Percentiles rank a stretch among this genome's conserved stretches.
phyloP scores from a whole-genome alignment of 169 alveolate species.

The Plasmodium adleri region DNA sequence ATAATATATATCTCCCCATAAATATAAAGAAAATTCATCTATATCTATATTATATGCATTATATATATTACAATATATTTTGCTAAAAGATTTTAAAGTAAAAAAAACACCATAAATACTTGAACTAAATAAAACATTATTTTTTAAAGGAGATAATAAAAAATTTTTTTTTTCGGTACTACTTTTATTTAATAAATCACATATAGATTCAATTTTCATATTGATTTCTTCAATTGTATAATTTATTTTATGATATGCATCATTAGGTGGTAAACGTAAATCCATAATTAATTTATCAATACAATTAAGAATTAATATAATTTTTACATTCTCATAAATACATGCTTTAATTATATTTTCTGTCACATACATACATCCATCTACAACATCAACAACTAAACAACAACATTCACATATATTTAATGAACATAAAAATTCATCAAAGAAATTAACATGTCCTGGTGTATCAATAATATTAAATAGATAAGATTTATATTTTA shows the following conservation, averaged over 20 bases:
- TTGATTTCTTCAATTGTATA: conserved; percentile 83
- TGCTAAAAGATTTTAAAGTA: conserved; percentile 94
- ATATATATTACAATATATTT: conserved; percentile 85
- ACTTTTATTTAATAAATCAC: conserved; percentile 64
- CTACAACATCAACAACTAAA: conserved; percentile 95
- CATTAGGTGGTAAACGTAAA: conserved; percentile 98
- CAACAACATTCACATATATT: conserved; percentile 98
- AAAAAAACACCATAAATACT: conserved; percentile 94
- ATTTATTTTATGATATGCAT: conserved; percentile 97
- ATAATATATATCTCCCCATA: conserved; percentile 94
- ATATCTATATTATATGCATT: conserved; percentile 81
- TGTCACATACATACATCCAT: conserved; percentile 95
- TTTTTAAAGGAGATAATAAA: conserved; percentile 92
- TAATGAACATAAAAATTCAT: conserved; percentile 96
- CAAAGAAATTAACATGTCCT: conserved; percentile 98
- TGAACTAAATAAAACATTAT: conserved; percentile 97
- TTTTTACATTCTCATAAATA: conserved; percentile 83
- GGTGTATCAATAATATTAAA: conserved; percentile 96
- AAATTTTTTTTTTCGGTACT: conserved; percentile 31
- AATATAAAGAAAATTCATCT: conserved; percentile 85
- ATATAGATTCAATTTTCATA: conserved; percentile 62
- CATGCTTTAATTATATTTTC: conserved; percentile 92
- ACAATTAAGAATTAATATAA: conserved; percentile 93
- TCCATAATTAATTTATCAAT: conserved; percentile 98
- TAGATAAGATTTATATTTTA: conserved; percentile 84